A percentile compares a stretch with the other conserved stretches of the same genome.
phyloP scores from a whole-genome alignment of 305 asterid species.

The Andrographis paniculata region DNA sequence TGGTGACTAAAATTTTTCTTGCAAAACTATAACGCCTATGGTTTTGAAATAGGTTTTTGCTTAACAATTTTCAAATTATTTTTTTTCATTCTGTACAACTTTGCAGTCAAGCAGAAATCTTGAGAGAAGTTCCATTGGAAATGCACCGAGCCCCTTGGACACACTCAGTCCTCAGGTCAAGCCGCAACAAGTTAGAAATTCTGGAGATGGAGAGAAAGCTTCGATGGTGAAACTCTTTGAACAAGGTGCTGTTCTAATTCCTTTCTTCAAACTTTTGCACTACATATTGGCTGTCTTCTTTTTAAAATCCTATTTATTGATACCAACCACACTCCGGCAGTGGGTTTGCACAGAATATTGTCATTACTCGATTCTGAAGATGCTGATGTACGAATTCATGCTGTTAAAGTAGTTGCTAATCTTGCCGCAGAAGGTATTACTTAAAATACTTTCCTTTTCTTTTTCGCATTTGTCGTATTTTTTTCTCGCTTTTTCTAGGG shows the following conservation, averaged over 20 bases:
- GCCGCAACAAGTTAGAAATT: constrained; percentile 37
- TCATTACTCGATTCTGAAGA: constrained; percentile 81
- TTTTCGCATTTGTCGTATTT: not conserved
- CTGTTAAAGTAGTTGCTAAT: constrained; percentile 87
- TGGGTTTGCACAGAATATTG: constrained; percentile 79
- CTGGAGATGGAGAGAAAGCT: constrained; percentile 50
- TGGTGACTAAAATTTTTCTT: too few species aligned
- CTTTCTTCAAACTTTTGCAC: not conserved
- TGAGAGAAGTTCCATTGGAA: constrained; percentile 33
- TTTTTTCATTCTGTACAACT: constrained; percentile 6
- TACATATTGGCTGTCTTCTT: constrained; percentile 1
- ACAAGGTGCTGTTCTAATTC: constrained; percentile 41
- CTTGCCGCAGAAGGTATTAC: constrained; percentile 82
- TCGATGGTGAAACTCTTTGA: constrained; percentile 72
- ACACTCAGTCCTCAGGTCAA: constrained; percentile 43
- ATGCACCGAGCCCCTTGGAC: constrained; percentile 30
- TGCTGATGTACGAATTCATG: constrained; percentile 77
- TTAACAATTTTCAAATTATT: constrained; percentile 4
- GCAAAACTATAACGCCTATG: too few species aligned
- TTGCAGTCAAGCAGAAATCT: constrained; percentile 61
- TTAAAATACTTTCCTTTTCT: constrained; percentile 6
- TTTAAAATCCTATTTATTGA: constrained; percentile 14
- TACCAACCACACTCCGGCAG: constrained; percentile 27
- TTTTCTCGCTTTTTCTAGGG: not conserved
- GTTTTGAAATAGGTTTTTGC: too few species aligned